phyloP scores from a whole-genome alignment of 306 rosid genomes.

The Sicyos baderoa region DNA sequence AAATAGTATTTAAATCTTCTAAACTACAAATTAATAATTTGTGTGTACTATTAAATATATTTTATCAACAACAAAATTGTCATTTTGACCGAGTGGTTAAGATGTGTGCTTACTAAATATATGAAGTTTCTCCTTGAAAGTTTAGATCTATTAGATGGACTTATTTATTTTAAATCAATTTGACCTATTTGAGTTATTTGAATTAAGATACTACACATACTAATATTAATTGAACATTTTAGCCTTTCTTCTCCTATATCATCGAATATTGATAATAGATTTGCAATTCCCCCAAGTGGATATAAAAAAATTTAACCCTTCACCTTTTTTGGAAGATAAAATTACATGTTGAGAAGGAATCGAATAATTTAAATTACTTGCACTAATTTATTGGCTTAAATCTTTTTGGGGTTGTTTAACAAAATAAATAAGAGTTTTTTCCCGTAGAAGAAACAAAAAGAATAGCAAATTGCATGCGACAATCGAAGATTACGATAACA shows the following conservation, averaged over 20 bases:
- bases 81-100: no score
- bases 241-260: not conserved
- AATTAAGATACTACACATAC: not conserved
- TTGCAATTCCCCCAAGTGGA: not conserved
- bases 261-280: not conserved
- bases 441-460: not conserved
- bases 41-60: no score
- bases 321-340: not conserved
- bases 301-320: not conserved
- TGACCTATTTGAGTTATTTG: no score
- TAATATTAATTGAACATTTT: no score
- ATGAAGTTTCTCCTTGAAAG: no score
- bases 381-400: constrained; percentile 9
- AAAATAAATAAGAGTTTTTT: not conserved
- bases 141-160: no score
- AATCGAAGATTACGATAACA: constrained; percentile 14
- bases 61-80: no score
- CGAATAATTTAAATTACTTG: constrained; percentile 8
- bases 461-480: constrained; percentile 11
- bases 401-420: not conserved
- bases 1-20: no score
- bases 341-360: not conserved
- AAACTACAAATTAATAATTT: no score
- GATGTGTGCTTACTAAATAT: no score
- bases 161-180: no score